phyloP scores from a whole-genome alignment of 192 early-diverging fungal genomes.

The Funneliformis geosporum region DNA sequence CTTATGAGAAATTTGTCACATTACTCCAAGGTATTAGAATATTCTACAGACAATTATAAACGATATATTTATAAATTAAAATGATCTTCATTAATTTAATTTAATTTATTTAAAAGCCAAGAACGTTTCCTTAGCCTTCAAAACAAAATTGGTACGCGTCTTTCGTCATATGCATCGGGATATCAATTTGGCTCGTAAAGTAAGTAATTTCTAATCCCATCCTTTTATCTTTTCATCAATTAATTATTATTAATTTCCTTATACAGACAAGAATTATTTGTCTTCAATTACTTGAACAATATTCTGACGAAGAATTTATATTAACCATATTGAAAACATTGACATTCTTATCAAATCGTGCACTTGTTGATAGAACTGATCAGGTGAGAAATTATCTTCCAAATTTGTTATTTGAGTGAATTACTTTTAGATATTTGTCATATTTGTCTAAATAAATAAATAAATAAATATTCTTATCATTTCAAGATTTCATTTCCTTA shows the following conservation, averaged over 20 bases:
- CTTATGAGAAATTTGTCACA: constrained; percentile 12
- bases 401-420: neutral
- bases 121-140: neutral
- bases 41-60: neutral
- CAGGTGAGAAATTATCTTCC: neutral
- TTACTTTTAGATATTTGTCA: too few species aligned
- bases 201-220: neutral
- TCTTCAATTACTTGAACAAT: constrained; percentile 9
- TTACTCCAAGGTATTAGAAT: neutral
- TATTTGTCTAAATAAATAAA: neutral
- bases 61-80: neutral
- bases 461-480: neutral
- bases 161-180: constrained; percentile 30
- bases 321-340: constrained; percentile 17
- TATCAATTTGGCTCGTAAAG: constrained; percentile 17
- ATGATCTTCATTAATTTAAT: neutral
- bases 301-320: neutral
- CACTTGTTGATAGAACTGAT: constrained; percentile 8
- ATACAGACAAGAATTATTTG: constrained; percentile 11
- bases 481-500: neutral
- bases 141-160: constrained; percentile 18
- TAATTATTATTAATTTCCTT: too few species aligned
- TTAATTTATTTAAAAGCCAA: neutral
- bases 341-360: constrained; percentile 21
- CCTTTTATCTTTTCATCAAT: neutral